phyloP scores from a whole-genome alignment of 768 basidiomycete species.

The Guyanaporus albipodus region DNA sequence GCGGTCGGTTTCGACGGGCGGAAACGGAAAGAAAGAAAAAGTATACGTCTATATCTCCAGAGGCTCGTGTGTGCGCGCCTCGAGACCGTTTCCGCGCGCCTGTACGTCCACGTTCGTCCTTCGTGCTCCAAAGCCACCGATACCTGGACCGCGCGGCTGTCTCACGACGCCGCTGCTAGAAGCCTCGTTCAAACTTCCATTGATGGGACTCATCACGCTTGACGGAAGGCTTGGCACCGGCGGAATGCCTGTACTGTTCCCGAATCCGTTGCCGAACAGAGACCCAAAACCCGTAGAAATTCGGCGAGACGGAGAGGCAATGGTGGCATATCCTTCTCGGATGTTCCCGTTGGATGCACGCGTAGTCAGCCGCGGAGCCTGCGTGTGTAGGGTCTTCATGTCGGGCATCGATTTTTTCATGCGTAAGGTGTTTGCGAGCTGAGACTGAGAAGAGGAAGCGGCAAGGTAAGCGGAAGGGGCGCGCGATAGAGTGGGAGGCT shows the following conservation, averaged over 20 bases:
- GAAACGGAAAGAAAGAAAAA: too few relatives aligned
- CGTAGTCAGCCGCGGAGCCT: slow-evolving; percentile 72
- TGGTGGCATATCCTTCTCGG: slow-evolving; percentile 80
- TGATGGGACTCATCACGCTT: slow-evolving; percentile 43
- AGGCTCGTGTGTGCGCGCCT: slow-evolving; percentile 82
- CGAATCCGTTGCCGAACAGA: slow-evolving; percentile 54
- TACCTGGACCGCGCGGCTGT: slow-evolving; percentile 82
- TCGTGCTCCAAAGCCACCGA: slow-evolving; percentile 67
- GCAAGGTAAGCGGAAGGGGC: slow-evolving; percentile 79
- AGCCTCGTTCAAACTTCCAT: slow-evolving; percentile 41
- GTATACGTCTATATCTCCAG: slow-evolving; percentile 61
- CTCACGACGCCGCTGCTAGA: slow-evolving; percentile 56
- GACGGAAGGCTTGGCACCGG: slow-evolving; percentile 77
- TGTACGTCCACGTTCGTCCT: slow-evolving; percentile 38
- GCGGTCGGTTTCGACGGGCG: neutral
- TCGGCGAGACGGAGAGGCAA: slow-evolving; percentile 77
- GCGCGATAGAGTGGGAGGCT: slow-evolving; percentile 64
- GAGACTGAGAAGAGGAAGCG: slow-evolving; percentile 43
- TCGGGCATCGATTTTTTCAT: slow-evolving; percentile 99
- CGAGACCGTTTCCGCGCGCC: slow-evolving; percentile 62
- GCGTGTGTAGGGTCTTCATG: slow-evolving; percentile 81
- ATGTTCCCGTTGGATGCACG: slow-evolving; percentile 89
- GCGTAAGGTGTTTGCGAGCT: slow-evolving; percentile 55
- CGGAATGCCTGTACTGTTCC: slow-evolving; percentile 47
- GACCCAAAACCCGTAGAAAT: slow-evolving; percentile 66